Evolutionary conservation across 1,284 basidiomycete species (phyloP).

Genomic region (Phellinidium pouzarii): DNA sequence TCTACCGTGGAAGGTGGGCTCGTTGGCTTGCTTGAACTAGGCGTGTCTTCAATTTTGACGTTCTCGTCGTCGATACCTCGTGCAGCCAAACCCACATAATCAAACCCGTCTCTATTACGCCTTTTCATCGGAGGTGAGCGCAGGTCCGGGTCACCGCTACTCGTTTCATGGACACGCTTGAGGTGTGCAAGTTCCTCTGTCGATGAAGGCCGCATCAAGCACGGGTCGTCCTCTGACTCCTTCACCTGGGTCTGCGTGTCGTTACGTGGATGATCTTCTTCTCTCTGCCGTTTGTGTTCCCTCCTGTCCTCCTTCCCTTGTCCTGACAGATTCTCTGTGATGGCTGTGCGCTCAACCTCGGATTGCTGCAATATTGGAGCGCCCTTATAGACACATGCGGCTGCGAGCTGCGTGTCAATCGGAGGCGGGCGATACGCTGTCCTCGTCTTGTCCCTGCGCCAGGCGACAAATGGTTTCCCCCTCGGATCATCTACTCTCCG

Average conservation of each 20-base stretch:
- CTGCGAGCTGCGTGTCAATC: constrained; percentile 3
- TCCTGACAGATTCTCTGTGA: neutral
- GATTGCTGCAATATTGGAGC: neutral
- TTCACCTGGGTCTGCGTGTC: neutral
- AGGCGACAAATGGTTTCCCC: constrained; percentile 2
- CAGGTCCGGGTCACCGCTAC: neutral
- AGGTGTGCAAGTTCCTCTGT: neutral
- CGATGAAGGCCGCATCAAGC: too few relatives aligned
- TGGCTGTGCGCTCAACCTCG: neutral
- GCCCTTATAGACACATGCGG: neutral
- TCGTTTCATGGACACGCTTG: neutral
- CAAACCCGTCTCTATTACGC: neutral
- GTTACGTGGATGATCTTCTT: neutral
- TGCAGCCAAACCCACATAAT: neutral
- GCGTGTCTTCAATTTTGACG: neutral
- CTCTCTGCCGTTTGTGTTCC: neutral
- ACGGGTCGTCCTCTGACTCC: neutral
- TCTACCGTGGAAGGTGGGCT: neutral
- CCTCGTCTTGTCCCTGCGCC: constrained; percentile 4
- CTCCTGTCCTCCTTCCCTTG: neutral
- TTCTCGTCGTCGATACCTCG: neutral
- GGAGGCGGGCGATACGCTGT: neutral
- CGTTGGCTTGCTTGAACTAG: neutral
- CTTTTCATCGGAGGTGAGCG: neutral
- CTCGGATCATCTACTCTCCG: constrained; percentile 1